Conservation (phyloP, 352 stramenopile species). For the Globisporangium carolinianum region DNA sequence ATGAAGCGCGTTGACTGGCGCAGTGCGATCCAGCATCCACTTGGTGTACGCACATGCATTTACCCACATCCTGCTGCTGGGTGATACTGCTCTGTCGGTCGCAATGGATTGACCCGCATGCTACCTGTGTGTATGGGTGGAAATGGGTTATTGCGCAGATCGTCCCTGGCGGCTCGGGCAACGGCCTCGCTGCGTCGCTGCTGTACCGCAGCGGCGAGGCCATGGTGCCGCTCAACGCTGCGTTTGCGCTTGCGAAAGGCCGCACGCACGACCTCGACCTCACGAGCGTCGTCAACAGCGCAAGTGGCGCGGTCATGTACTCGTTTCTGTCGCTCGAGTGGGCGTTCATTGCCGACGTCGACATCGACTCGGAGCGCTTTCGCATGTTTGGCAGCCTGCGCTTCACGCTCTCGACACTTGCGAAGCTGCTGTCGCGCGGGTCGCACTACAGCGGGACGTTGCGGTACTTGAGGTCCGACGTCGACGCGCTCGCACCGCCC, state of each 20-base stretch:
- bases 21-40: constrained; percentile 38
- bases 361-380: constrained; percentile 62
- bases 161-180: constrained; percentile 51
- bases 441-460: constrained; percentile 33
- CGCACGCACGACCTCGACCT: constrained; percentile 48
- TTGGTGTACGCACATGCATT: constrained; percentile 13
- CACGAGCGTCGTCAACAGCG: constrained; percentile 35
- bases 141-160: constrained; percentile 10
- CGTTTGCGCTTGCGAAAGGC: constrained; percentile 62
- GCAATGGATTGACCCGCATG: too few species aligned
- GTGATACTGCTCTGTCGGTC: too few species aligned
- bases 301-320: constrained; percentile 42
- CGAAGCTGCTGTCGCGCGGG: constrained; percentile 34
- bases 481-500: constrained; percentile 16
- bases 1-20: constrained; percentile 59
- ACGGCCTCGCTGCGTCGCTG: constrained; percentile 54
- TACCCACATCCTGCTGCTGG: too few species aligned
- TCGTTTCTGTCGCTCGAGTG: constrained; percentile 84
- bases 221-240: constrained; percentile 46
- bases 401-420: constrained; percentile 35
- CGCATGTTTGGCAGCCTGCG: constrained; percentile 49
- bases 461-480: constrained; percentile 28
- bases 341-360: constrained; percentile 75
- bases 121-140: too few species aligned
- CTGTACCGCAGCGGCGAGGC: constrained; percentile 40